These are phyloP conservation scores for Scutellaria minor DNA, from an alignment of 257 asterid genomes.

Conservation along the genomic window DNA sequence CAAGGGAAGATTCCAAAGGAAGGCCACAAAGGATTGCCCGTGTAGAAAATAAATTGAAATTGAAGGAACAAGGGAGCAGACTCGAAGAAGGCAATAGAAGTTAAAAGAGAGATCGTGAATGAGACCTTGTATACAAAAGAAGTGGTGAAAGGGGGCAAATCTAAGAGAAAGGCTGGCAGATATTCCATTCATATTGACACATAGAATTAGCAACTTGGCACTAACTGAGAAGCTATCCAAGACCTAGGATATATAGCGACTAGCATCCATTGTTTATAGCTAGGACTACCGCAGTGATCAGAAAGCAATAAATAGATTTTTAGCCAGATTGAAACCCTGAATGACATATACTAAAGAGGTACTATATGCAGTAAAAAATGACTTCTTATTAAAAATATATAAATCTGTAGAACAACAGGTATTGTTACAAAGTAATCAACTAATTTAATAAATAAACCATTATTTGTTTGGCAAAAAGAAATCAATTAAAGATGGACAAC, in stretches of 20 bases:
- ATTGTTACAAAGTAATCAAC: not conserved
- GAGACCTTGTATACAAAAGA: not conserved
- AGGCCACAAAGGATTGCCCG: not conserved
- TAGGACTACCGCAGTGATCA: not conserved
- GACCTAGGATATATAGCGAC: conserved; percentile 5
- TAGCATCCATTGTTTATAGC: too few species aligned
- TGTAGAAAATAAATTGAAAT: not conserved
- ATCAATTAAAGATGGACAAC: not conserved
- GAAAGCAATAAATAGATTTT: not conserved
- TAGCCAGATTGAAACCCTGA: not conserved
- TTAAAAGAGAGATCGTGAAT: not conserved
- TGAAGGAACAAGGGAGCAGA: not conserved
- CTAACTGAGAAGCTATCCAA: not conserved
- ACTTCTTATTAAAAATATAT: not conserved
- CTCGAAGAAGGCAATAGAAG: not conserved
- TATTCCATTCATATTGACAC: not conserved
- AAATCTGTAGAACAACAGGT: not conserved
- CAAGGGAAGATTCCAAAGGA: conserved; percentile 6
- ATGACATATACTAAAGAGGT: not conserved
- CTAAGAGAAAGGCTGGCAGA: not conserved
- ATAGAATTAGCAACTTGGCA: not conserved
- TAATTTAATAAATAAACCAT: not conserved
- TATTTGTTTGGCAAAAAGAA: not conserved
- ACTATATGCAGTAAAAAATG: not conserved
- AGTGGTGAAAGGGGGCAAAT: not conserved